Evolutionary conservation across 2,329 filamentous ascomycete species (phyloP), one percentile per base, ranked within the genome.

Genomic region (Neodidymelliopsis sp.): DNA sequence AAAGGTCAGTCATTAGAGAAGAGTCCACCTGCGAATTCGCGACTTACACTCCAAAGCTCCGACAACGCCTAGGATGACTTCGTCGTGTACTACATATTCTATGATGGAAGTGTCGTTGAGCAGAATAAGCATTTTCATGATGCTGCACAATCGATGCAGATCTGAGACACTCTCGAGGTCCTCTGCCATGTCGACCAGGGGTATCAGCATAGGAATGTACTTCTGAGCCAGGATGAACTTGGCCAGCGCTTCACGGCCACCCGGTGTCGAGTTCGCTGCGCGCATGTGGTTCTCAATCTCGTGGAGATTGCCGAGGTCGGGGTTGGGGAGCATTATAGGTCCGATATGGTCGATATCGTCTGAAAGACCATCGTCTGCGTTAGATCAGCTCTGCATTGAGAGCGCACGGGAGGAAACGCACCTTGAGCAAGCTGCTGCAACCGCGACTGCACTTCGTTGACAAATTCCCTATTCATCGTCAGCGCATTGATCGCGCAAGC

Each of bases 91-190:
- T 11, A 93, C 89, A 61, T 91, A 87, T 74, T 99, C 94, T 65
- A 99, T 96, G 56, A 99, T 96, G 50, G 86, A 83, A 22, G 89
- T 96, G 71, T 99, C 94, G 75, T 97, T 99, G 56, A 97, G 84
- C 42, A 97, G 79, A 43, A 99, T 95, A 47, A 97, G 83, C 50
- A 88, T 89, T 79, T 99, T 99, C 90, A 97, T 94, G 70, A 99
- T 97, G 71, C 91, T 96, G 83, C 94, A 99, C 34, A 99, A 79
- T 36, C 89, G 85, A 72, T 97, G 94, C 52, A 99, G 77, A 67
- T 97, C 93, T 16, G 84, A 76, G 7, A 96, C 78, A 70, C 90
- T 92, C 74, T 99, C 91, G 51, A 96, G 82, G 65, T 96, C 90
- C 73, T 99, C 94, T 8, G 94, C 93, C 76, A 90, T 87, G 50